Percentiles rank a stretch among this genome's conserved stretches.
Evolutionary conservation across 306 rosid genomes (phyloP).

Genomic region (Rosa lucieae): DNA sequence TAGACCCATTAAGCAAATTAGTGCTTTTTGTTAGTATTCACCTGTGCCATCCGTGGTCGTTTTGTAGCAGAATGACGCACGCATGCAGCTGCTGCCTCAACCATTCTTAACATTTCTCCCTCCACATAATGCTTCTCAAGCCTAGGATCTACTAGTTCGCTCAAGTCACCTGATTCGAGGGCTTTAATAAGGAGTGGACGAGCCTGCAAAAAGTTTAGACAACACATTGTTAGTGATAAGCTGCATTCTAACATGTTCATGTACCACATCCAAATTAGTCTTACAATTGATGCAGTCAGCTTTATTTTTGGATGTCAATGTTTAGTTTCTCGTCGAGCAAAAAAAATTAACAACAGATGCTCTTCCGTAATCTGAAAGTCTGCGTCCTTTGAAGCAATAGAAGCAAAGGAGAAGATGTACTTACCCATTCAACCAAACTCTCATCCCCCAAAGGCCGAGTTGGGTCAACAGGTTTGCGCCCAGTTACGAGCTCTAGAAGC

Average conservation of each 20-base stretch:
- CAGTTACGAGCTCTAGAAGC: slow-evolving; percentile 85
- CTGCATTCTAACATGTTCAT: slow-evolving; percentile 9
- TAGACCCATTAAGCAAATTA: neutral
- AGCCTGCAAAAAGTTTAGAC: slow-evolving; percentile 48
- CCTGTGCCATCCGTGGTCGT: slow-evolving; percentile 96
- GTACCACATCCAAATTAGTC: neutral
- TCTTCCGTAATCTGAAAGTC: neutral
- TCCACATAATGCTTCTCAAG: slow-evolving; percentile 61
- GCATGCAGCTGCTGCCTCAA: slow-evolving; percentile 94
- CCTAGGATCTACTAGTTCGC: slow-evolving; percentile 62
- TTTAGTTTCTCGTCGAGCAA: neutral
- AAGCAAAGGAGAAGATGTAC: slow-evolving; percentile 21
- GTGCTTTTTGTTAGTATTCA: slow-evolving; percentile 21
- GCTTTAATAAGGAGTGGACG: slow-evolving; percentile 76
- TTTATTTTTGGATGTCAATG: neutral
- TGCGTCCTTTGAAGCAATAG: neutral
- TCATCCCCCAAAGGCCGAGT: slow-evolving; percentile 85
- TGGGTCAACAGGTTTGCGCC: slow-evolving; percentile 84
- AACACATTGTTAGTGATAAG: slow-evolving; percentile 14
- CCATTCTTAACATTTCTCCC: slow-evolving; percentile 74
- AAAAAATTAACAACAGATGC: neutral
- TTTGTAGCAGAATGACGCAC: slow-evolving; percentile 86
- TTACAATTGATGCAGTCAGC: neutral
- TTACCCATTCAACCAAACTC: slow-evolving; percentile 98
- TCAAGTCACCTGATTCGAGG: slow-evolving; percentile 59